Percentiles rank a stretch among this genome's conserved stretches.
Conservation (phyloP, 2,329 filamentous ascomycete species). For the Ceratocystis destructans region DNA sequence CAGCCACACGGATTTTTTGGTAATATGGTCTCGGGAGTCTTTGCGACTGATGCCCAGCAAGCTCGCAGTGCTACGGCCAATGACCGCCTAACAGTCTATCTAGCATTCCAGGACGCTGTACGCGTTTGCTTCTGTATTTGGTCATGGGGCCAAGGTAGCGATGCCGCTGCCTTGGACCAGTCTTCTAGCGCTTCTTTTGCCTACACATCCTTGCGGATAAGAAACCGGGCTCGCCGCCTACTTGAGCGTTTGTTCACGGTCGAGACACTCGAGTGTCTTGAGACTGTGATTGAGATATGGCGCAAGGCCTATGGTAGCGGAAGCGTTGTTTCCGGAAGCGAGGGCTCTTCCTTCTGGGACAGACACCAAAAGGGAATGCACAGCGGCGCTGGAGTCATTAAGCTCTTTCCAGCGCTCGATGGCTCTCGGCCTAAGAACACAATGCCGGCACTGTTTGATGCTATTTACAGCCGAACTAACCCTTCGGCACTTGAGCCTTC, state of each 20-base stretch:
- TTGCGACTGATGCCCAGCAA: conserved; percentile 62
- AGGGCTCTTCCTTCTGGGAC: background rate
- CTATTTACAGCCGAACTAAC: conserved; percentile 88
- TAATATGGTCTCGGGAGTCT: conserved; percentile 86
- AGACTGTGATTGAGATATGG: conserved; percentile 83
- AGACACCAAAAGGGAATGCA: conserved; percentile 4
- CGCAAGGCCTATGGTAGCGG: conserved; percentile 30
- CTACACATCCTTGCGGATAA: conserved; percentile 81
- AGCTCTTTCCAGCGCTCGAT: conserved; percentile 78
- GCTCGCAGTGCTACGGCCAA: conserved; percentile 80
- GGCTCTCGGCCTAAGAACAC: conserved; percentile 82
- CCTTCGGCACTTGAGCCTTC: conserved; percentile 62
- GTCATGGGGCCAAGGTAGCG: conserved; percentile 68
- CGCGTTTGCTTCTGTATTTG: conserved; percentile 86
- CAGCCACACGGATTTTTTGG: conserved; percentile 81
- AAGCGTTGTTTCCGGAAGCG: conserved; percentile 24
- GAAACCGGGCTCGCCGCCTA: conserved; percentile 74
- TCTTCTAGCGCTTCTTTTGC: conserved; percentile 68
- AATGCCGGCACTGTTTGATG: conserved; percentile 87
- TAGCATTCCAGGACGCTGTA: conserved; percentile 95
- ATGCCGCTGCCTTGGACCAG: conserved; percentile 45
- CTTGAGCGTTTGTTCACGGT: conserved; percentile 87
- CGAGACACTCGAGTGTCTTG: conserved; percentile 83
- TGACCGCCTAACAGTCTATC: conserved; percentile 76
- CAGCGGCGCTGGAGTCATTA: conserved; percentile 52